Base-by-base conservation (phyloP, 139 green algal species). In the Nannochloris sp. region DNA sequence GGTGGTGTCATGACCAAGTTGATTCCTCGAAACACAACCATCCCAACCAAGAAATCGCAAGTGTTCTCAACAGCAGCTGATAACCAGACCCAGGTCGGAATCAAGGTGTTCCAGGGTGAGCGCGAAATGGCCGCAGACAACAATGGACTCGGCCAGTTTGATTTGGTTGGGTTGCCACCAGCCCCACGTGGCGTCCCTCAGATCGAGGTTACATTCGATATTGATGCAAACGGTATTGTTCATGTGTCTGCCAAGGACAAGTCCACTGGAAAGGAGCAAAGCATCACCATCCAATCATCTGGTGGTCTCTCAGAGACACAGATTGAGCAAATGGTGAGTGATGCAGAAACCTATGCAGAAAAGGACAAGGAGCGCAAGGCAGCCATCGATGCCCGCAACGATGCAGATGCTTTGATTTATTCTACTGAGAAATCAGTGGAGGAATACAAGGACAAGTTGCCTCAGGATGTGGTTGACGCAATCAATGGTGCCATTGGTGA, bases 101-200 rank as follows among this genome's bases (percentile, higher is more conserved):
- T 99, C 87, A 98, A 98, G 86, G 94, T 99, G 55, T 85, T 96
- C 67, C 94, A 99, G 80, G 94, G 89, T 10, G 94, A 99, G 85
- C 85, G 94, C 53, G 92, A 98, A 82, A 97, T 99, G 92, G 93
- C 93, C 3, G 85, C 82, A 0, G 94, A 99, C 83, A 99, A 98
- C 86, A 98, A 98, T 82, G 72, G 89, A 73, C 83, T 99, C 66
- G 94, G 94, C n/a, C 78, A 97, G 77, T 99, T 99, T 63, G 92
- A 97, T 67, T 84, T 98, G 48, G 78, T 89, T n/a, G 90, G 93
- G 72, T 90, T 99, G 71, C 92, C 93, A 0, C 93, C 93, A 57
- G 83, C 92, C 25, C 93, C 93, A 4, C 81, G 93, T 14, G 93
- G 94, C 49, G 67, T 96, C 23, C 94, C 94, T 6, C 93, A 98